Percentiles rank a stretch among this genome's conserved stretches.
These are phyloP conservation scores for Phytopythium cucurbitacearum DNA, from an alignment of 352 stramenopile species.

Conservation along the genomic window DNA sequence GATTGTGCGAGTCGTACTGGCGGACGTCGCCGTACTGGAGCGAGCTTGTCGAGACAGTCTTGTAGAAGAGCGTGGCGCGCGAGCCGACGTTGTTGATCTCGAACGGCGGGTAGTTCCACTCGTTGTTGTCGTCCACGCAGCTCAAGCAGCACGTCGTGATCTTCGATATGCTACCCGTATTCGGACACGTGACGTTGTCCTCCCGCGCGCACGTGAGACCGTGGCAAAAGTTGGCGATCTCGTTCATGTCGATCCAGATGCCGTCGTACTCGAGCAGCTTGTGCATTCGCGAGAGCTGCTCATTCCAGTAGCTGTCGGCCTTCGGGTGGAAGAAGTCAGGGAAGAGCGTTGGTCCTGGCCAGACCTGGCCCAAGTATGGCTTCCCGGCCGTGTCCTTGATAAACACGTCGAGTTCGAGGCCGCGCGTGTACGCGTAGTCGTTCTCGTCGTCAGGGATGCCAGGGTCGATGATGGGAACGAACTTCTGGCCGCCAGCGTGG, in stretches of 20 bases:
- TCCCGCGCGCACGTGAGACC: slow-evolving; percentile 21
- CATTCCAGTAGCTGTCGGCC: slow-evolving; percentile 52
- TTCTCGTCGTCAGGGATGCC: slow-evolving; percentile 58
- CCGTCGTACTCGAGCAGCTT: slow-evolving; percentile 54
- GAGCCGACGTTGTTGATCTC: slow-evolving; percentile 49
- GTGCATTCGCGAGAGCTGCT: slow-evolving; percentile 57
- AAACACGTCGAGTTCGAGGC: slow-evolving; percentile 64
- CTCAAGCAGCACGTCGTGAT: too few relatives aligned
- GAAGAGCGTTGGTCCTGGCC: slow-evolving; percentile 76
- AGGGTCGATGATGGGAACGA: slow-evolving; percentile 80
- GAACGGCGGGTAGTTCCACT: slow-evolving; percentile 53
- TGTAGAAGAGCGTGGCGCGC: slow-evolving; percentile 41
- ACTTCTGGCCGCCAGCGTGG: slow-evolving; percentile 51
- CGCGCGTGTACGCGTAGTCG: slow-evolving; percentile 49
- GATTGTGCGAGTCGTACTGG: slow-evolving; percentile 80
- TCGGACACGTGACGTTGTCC: too few relatives aligned
- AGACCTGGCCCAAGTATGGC: slow-evolving; percentile 69
- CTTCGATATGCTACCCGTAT: too few relatives aligned
- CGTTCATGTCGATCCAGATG: slow-evolving; percentile 90
- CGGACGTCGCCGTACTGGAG: slow-evolving; percentile 45
- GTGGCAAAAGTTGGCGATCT: slow-evolving; percentile 73
- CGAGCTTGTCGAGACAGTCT: slow-evolving; percentile 54
- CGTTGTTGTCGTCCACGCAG: slow-evolving; percentile 27
- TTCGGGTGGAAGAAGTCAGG: slow-evolving; percentile 82
- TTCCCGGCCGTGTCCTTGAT: slow-evolving; percentile 69